These are phyloP conservation scores for Colletotrichum godetiae DNA, from an alignment of 2,329 filamentous ascomycete genomes.

Conservation along the genomic window DNA sequence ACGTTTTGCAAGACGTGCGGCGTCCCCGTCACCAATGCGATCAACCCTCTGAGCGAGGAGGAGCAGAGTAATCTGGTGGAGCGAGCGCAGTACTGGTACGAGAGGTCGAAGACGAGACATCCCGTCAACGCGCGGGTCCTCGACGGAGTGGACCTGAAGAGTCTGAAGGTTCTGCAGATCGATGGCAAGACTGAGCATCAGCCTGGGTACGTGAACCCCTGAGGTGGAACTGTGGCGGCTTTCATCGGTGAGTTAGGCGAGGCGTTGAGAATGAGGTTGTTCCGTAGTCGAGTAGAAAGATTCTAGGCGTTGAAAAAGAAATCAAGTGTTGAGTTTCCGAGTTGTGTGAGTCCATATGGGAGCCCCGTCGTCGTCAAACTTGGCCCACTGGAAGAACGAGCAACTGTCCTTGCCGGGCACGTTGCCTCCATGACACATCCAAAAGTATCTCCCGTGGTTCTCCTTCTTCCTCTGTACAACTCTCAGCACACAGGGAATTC, in stretches of 20 bases:
- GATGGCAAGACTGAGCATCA: slow-evolving; percentile 44
- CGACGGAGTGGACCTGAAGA: slow-evolving; percentile 49
- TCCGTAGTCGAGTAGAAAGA: neutral
- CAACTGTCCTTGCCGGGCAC: slow-evolving; percentile 77
- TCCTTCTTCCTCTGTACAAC: slow-evolving; percentile 84
- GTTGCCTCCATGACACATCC: slow-evolving; percentile 89
- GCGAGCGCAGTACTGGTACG: slow-evolving; percentile 36
- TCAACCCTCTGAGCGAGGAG: slow-evolving; percentile 46
- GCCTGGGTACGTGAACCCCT: slow-evolving; percentile 55
- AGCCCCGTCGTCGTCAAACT: slow-evolving; percentile 87
- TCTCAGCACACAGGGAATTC: slow-evolving; percentile 74
- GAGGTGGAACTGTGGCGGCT: slow-evolving; percentile 8
- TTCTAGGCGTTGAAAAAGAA: neutral
- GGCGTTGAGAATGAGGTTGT: neutral
- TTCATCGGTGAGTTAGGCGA: neutral
- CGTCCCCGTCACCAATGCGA: slow-evolving; percentile 52
- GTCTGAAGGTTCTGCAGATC: slow-evolving; percentile 38
- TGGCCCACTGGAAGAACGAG: slow-evolving; percentile 85
- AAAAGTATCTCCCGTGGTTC: slow-evolving; percentile 85
- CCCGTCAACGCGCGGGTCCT: slow-evolving; percentile 54
- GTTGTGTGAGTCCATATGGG: slow-evolving; percentile 67
- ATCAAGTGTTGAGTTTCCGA: neutral
- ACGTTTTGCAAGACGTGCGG: slow-evolving; percentile 62
- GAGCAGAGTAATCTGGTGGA: slow-evolving; percentile 47
- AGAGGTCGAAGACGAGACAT: slow-evolving; percentile 25